Evolutionary conservation across 768 basidiomycete genomes (phyloP).

Genomic region (Strobilomyces confusus): DNA sequence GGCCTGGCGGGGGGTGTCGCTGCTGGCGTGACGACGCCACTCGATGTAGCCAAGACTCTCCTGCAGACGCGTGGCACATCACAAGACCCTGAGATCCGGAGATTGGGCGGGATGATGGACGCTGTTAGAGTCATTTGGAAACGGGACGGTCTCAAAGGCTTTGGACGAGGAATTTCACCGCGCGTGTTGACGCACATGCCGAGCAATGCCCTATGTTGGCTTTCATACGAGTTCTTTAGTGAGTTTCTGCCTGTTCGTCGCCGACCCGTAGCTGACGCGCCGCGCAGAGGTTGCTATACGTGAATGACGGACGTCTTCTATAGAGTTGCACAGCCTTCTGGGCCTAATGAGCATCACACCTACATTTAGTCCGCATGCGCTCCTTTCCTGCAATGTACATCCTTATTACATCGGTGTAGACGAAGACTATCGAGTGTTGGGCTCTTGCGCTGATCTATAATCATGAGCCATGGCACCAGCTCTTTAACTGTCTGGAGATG

Average conservation of each 20-base stretch:
- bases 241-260: conserved; percentile 39
- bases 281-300: conserved; percentile 63
- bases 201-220: conserved; percentile 95
- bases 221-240: conserved; percentile 99
- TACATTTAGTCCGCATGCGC: conserved; percentile 1
- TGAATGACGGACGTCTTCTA: conserved; percentile 23
- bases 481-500: background rate
- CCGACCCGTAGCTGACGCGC: conserved; percentile 5
- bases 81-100: conserved; percentile 79
- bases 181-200: conserved; percentile 95
- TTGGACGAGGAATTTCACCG: conserved; percentile 83
- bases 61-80: conserved; percentile 93
- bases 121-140: conserved; percentile 86
- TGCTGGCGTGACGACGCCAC: conserved; percentile 91
- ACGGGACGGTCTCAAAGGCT: conserved; percentile 82
- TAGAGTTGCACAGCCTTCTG: conserved; percentile 16
- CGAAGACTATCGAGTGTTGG: too few species aligned
- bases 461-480: background rate
- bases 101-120: conserved; percentile 78
- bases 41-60: conserved; percentile 97
- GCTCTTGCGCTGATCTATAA: background rate
- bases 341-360: conserved; percentile 5
- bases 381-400: conserved; percentile 14
- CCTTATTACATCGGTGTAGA: conserved; percentile 13
- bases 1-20: conserved; percentile 92